Base-by-base conservation (phyloP, 2,329 filamentous ascomycete species). In the Xenoacremonium recifei region DNA sequence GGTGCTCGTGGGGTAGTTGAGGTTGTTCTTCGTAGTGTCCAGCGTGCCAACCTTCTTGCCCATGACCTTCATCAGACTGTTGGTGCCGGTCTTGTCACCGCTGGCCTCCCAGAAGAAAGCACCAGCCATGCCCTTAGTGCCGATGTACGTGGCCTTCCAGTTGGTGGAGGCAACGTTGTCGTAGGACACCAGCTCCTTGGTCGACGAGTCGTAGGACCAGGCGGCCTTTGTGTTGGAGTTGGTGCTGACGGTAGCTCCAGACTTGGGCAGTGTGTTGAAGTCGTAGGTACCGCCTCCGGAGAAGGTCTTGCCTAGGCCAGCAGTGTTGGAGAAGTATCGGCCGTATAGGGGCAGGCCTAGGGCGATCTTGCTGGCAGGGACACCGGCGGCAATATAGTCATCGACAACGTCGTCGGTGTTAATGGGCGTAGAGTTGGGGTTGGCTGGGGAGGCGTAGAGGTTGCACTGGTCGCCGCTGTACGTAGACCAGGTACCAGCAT, bases 51-150 rank as follows among this genome's bases (percentile, higher is more conserved):
- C 61, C 4, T 54, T 59, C 29, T 63, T 64, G 3, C 73, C 71
- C 47, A 79, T 58, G 6, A 73, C 73, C 15, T 66, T 61, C 16
- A 87, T 79, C 48, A 93, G 66, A 54, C 85, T 89, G 16, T 54
- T 48, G 1, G 55, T 58, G 21, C 70, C 75, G 1, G 48, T 53
- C 49, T 63, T 69, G 56, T 95, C 89, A 11, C 80, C 83, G 50
- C 80, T 85, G 9, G 80, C 84, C 64, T 95, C 88, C 89, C 89
- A 95, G 77, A 86, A 95, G 72, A 93, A 87, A 1, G 79, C 83
- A 11, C 89, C 89, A 1, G 85, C 88, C 1, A 95, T 74, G 0
- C 76, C 70, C 39, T 72, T 71, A 17, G 68, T 55, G 51, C 70
- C 67, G 50, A 93, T 73, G 57, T 84, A 93, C 7, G 69, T 60